phyloP scores from a whole-genome alignment of 1,284 basidiomycete genomes.

The Sanghuangporus baumii region DNA sequence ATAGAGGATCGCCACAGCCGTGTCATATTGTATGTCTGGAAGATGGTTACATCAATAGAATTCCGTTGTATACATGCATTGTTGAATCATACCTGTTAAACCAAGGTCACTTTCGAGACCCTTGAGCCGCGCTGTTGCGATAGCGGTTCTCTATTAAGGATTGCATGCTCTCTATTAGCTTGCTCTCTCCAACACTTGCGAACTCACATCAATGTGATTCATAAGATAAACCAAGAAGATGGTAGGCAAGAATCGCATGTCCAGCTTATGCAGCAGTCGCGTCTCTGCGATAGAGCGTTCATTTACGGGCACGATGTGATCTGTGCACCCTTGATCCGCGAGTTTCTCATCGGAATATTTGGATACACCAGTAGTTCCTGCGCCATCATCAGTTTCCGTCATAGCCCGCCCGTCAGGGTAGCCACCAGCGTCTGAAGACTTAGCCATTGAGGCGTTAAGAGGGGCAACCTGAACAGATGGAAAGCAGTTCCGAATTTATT shows the following conservation, averaged over 20 bases:
- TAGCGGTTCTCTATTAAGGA: slow-evolving; percentile 46
- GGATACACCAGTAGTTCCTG: background rate
- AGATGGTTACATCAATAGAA: slow-evolving; percentile 23
- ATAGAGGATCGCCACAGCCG: slow-evolving; percentile 53
- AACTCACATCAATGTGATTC: slow-evolving; percentile 61
- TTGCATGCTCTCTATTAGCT: background rate
- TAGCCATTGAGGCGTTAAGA: background rate
- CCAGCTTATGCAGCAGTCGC: slow-evolving; percentile 48
- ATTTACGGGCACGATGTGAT: background rate
- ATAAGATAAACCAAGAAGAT: slow-evolving; percentile 58
- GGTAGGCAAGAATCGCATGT: slow-evolving; percentile 51
- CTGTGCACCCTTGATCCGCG: background rate
- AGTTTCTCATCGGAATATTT: background rate
- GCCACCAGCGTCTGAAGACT: background rate
- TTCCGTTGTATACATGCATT: background rate
- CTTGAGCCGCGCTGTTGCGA: slow-evolving; percentile 54
- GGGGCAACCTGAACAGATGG: background rate
- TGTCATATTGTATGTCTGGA: slow-evolving; percentile 53
- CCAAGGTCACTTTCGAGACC: slow-evolving; percentile 54
- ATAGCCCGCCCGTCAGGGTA: background rate
- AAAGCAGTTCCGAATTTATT: background rate
- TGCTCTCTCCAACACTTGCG: background rate
- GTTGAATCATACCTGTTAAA: slow-evolving; percentile 39
- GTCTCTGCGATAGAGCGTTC: slow-evolving; percentile 28
- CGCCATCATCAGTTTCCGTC: background rate